phyloP scores from a whole-genome alignment of 805 yeast genomes.

The Saturnispora besseyi region DNA sequence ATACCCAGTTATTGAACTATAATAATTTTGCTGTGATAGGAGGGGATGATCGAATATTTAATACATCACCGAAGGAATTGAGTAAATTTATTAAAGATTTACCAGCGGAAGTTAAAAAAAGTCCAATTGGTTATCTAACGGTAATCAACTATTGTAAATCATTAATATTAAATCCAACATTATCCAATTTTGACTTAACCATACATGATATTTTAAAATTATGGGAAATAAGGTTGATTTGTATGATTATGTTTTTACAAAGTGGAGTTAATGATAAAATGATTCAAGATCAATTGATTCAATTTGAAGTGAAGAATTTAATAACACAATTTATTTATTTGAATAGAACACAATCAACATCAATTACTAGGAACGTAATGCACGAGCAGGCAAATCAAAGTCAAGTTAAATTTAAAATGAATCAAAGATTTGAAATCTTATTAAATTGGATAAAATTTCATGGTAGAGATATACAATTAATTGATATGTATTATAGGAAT shows the following conservation, averaged over 20 bases:
- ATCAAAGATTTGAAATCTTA: constrained; percentile 20
- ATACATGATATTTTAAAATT: constrained; percentile 34
- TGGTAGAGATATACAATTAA: constrained; percentile 32
- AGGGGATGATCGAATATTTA: constrained; percentile 3
- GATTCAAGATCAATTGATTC: constrained; percentile 22
- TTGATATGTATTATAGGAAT: constrained; percentile 37
- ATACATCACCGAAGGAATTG: constrained; percentile 6
- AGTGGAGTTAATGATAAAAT: constrained; percentile 15
- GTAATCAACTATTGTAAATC: constrained; percentile 24
- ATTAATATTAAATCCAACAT: constrained; percentile 20
- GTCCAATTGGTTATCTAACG: constrained; percentile 12
- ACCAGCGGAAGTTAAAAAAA: neutral
- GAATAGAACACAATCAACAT: constrained; percentile 8
- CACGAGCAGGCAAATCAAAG: constrained; percentile 9
- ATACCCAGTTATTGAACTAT: constrained; percentile 6
- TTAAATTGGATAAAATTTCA: constrained; percentile 33
- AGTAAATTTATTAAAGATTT: neutral
- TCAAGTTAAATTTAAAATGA: constrained; percentile 16
- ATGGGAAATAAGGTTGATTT: constrained; percentile 29
- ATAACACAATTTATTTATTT: constrained; percentile 21
- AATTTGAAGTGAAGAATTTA: constrained; percentile 22
- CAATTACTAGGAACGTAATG: constrained; percentile 6
- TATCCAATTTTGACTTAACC: constrained; percentile 12
- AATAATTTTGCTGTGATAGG: constrained; percentile 7
- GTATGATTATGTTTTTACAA: constrained; percentile 15